A percentile compares a stretch with the other conserved stretches of the same genome.
These are phyloP conservation scores for Sclerotinia minor DNA, from an alignment of 2,329 filamentous ascomycete genomes.

Conservation along the genomic window DNA sequence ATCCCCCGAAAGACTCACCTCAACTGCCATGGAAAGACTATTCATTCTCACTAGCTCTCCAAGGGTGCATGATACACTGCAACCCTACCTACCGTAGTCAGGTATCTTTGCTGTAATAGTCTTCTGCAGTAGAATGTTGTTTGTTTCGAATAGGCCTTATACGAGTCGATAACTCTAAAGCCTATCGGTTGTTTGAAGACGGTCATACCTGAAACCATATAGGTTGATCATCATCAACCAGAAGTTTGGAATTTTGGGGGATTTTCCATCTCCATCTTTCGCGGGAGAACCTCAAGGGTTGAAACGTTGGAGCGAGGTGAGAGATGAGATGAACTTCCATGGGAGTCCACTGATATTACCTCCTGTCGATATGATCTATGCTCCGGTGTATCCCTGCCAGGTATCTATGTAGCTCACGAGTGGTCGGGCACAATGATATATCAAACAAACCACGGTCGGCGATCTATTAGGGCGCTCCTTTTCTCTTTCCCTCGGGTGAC, in stretches of 20 bases:
- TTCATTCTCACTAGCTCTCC: neutral
- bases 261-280: neutral
- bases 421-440: neutral
- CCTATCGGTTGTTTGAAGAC: neutral
- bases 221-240: conserved; percentile 8
- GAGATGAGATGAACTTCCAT: conserved; percentile 6
- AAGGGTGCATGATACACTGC: neutral
- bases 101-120: neutral
- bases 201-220: neutral
- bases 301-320: neutral
- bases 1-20: neutral
- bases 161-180: neutral
- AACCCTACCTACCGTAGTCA: neutral
- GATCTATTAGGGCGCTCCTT: conserved; percentile 5
- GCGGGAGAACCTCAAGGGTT: neutral
- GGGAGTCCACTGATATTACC: neutral
- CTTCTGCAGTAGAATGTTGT: neutral
- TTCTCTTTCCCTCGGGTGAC: neutral
- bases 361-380: neutral
- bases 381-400: neutral
- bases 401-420: neutral
- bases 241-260: neutral
- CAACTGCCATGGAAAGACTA: neutral
- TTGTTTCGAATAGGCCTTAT: conserved; percentile 4
- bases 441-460: neutral